A percentile compares a stretch with the other conserved stretches of the same genome.
Evolutionary conservation across 1,284 basidiomycete species (phyloP).

Genomic region (Puccinia novopanici): DNA sequence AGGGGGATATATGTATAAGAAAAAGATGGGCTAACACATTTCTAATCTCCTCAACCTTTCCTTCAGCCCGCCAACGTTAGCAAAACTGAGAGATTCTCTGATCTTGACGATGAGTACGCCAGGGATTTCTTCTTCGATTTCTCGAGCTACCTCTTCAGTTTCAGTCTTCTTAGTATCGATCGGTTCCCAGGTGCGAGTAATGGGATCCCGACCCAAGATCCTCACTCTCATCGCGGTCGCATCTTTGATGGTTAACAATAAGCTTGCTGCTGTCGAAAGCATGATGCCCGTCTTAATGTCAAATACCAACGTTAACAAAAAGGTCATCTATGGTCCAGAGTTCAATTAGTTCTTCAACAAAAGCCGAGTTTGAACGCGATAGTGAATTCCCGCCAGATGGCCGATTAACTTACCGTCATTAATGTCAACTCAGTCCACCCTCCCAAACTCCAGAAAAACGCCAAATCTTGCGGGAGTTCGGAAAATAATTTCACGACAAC

Average conservation of each 20-base stretch:
- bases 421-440: slow-evolving; percentile 49
- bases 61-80: slow-evolving; percentile 45
- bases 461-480: slow-evolving; percentile 81
- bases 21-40: slow-evolving; percentile 38
- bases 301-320: slow-evolving; percentile 48
- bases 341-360: slow-evolving; percentile 1
- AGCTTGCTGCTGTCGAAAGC: slow-evolving; percentile 40
- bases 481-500: slow-evolving; percentile 81
- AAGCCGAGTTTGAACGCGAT: not conserved
- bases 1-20: not conserved
- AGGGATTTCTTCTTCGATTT: slow-evolving; percentile 70
- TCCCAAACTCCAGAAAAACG: slow-evolving; percentile 63
- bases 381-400: not conserved
- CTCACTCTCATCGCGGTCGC: slow-evolving; percentile 48
- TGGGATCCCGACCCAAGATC: slow-evolving; percentile 71
- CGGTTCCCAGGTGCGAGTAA: slow-evolving; percentile 77
- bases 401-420: slow-evolving; percentile 65
- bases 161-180: slow-evolving; percentile 60
- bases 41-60: slow-evolving; percentile 48
- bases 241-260: slow-evolving; percentile 45
- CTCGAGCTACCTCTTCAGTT: slow-evolving; percentile 71
- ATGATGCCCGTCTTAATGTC: slow-evolving; percentile 47
- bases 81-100: slow-evolving; percentile 78
- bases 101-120: slow-evolving; percentile 79
- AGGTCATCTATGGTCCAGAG: slow-evolving; percentile 28